Conservation (phyloP, 108 stramenopile genomes). For the Nitzschia putrida region DNA sequence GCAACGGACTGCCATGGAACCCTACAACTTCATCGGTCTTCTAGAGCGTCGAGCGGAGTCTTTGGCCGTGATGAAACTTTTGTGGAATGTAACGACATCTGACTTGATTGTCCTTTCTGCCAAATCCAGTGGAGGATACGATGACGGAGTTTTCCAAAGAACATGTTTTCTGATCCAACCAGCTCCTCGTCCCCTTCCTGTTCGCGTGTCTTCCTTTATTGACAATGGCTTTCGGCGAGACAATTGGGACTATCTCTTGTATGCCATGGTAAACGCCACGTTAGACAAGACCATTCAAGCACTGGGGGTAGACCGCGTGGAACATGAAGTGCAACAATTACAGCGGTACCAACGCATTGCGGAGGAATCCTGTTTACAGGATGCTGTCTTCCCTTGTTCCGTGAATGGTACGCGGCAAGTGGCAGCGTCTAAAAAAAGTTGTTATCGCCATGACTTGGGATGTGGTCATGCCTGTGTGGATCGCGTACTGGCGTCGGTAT, state of each 20-base stretch:
- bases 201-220: neutral
- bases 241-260: constrained; percentile 6
- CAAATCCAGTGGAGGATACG: neutral
- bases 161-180: neutral
- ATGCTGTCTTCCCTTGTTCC: constrained; percentile 27
- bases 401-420: constrained; percentile 9
- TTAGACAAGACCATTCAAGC: constrained; percentile 37
- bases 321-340: neutral
- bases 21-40: constrained; percentile 40
- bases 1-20: no score
- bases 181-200: neutral
- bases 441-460: constrained; percentile 25
- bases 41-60: constrained; percentile 39
- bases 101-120: constrained; percentile 17
- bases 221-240: neutral
- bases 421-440: constrained; percentile 5
- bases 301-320: neutral
- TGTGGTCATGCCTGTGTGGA: constrained; percentile 38
- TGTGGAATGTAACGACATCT: constrained; percentile 16
- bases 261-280: constrained; percentile 17
- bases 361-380: constrained; percentile 12
- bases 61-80: constrained; percentile 31
- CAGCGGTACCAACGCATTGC: neutral
- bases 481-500: neutral
- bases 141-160: neutral